Percentiles rank a stretch among this genome's conserved stretches.
Conservation (phyloP, 768 basidiomycete genomes). For the Tylopilus balloui region DNA sequence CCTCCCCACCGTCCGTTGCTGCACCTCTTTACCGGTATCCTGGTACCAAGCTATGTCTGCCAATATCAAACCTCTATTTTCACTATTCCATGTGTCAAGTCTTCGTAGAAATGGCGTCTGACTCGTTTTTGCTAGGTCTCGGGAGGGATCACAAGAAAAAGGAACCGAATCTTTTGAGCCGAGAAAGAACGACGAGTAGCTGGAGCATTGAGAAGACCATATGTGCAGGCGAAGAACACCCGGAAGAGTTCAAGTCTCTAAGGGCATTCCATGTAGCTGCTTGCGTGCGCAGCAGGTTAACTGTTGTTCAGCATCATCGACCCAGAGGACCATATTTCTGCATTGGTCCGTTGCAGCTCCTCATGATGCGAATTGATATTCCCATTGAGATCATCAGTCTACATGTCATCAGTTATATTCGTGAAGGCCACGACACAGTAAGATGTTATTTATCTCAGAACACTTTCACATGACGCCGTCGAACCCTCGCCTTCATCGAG, state of each 20-base stretch:
- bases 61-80: too few relatives aligned
- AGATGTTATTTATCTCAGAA: constrained; percentile 5
- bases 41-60: constrained; percentile 1
- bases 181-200: not conserved
- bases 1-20: not conserved
- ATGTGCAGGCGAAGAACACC: not conserved
- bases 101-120: too few relatives aligned
- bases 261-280: not conserved
- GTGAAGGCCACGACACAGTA: not conserved
- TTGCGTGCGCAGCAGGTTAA: not conserved
- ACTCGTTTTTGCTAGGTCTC: constrained; percentile 2
- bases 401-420: not conserved
- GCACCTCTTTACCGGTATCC: not conserved
- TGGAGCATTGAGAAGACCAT: not conserved
- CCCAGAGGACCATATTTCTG: not conserved
- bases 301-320: constrained; percentile 1
- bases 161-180: constrained; percentile 3
- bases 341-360: not conserved
- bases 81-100: constrained; percentile 7
- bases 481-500: not conserved
- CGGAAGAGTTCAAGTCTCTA: not conserved
- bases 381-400: constrained; percentile 6
- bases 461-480: not conserved
- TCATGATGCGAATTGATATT: not conserved
- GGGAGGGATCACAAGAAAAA: constrained; percentile 4